Evolutionary conservation across 257 asterid species (phyloP), one percentile per base, ranked within the genome.

Genomic region (Rhazya stricta): DNA sequence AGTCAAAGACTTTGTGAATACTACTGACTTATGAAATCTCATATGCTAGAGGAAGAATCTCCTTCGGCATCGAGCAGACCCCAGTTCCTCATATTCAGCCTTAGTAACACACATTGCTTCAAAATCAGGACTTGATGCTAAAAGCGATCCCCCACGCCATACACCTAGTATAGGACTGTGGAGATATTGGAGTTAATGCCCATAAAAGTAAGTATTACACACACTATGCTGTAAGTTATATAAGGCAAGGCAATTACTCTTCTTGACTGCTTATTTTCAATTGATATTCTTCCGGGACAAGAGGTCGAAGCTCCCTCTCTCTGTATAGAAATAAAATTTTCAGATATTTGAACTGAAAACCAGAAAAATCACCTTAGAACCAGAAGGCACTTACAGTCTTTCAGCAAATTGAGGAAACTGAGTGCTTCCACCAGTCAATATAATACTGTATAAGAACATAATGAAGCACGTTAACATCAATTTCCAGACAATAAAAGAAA

Each of bases 81-180:
- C 98, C 69, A 92, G 83, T 84, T 94, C 98, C 86, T 94, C 99
- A n/a, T 94, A 94, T 76, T 94, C 98, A 36, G 93, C 91, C 87
- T 91, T 94, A 69, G 96, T 92, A 61, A 94, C 91, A 65, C 96
- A 94, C 98, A 89, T 94, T 69, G 96, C 72, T 74, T 94, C 98
- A 86, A 94, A 94, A 79, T 92, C 98, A 51, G 99, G 97, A 82
- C 97, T 92, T 61, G 99, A 94, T 67, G 97, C 98, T 81, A 94
- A 84, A 65, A 94, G 96, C 12, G 99, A 94, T 4, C 99, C 99
- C 39, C 99, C 99, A 21, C 98, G 89, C 99, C 99, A 94, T 76
- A 89, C 99, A 73, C 99, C 97, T 79, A 91, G 78, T 42, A 94
- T 87, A 62, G 98, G 98, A 87, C 99, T 94, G 91, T 63, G 69